A percentile compares a stretch with the other conserved stretches of the same genome.
Conservation (phyloP, 2,329 filamentous ascomycete genomes). For the Fusarium sp. region DNA sequence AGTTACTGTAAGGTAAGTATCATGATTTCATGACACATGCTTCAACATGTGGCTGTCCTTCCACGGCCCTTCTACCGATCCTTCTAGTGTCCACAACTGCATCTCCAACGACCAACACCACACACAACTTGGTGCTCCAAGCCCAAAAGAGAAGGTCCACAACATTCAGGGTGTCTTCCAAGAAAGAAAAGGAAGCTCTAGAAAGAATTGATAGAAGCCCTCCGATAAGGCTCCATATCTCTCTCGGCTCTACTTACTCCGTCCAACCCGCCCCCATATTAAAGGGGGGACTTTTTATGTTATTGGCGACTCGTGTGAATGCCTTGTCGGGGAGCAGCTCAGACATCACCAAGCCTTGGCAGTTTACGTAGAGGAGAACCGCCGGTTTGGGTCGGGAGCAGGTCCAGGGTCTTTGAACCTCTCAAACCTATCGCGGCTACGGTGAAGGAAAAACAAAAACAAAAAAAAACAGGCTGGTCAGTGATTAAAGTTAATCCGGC, state of each 20-base stretch:
- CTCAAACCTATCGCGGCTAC: constrained; percentile 28
- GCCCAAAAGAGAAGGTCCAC: constrained; percentile 38
- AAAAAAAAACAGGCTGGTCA: constrained; percentile 2
- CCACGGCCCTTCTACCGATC: constrained; percentile 29
- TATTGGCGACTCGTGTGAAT: constrained; percentile 27
- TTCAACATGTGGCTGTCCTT: constrained; percentile 17
- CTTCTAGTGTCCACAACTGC: constrained; percentile 33
- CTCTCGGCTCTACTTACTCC: constrained; percentile 21
- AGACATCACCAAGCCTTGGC: constrained; percentile 27
- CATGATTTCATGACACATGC: constrained; percentile 30
- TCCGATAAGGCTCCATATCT: constrained; percentile 19
- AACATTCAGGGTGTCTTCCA: constrained; percentile 24
- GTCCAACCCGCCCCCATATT: constrained; percentile 16
- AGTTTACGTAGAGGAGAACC: constrained; percentile 32
- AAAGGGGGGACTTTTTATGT: constrained; percentile 30
- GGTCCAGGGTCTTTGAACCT: neutral
- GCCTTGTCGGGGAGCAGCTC: constrained; percentile 8
- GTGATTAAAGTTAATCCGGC: neutral
- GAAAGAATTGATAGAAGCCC: constrained; percentile 31
- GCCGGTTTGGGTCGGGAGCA: constrained; percentile 40
- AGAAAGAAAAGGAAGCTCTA: constrained; percentile 37
- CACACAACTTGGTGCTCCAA: constrained; percentile 8
- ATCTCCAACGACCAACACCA: constrained; percentile 5
- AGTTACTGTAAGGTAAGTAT: neutral
- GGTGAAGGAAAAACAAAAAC: neutral